Conservation (phyloP, 176 grass and related monocot genomes). For the Ensete ventricosum region DNA sequence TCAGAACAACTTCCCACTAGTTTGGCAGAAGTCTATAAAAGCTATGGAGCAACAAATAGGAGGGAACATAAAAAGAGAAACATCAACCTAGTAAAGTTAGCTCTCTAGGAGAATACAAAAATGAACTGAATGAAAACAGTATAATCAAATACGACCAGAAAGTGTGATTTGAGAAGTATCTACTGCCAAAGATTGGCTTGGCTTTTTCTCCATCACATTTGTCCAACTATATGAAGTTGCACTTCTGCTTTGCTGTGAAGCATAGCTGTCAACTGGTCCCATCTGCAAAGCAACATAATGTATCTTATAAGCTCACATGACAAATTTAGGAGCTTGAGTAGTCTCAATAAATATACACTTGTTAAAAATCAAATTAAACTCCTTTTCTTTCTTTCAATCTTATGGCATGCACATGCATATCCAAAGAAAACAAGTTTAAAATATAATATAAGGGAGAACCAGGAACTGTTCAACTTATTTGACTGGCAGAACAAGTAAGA, state of each 20-base stretch:
- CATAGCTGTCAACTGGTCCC: constrained; percentile 63
- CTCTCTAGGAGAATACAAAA: background rate
- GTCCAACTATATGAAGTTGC: constrained; percentile 70
- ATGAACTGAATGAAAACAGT: constrained; percentile 7
- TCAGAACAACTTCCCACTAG: too few species aligned
- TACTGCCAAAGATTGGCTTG: constrained; percentile 25
- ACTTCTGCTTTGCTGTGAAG: constrained; percentile 65
- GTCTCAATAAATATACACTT: background rate
- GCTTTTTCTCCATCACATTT: constrained; percentile 50
- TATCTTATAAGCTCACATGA: constrained; percentile 27
- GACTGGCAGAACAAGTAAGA: too few species aligned
- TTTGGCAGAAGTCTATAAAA: too few species aligned
- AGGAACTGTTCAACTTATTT: background rate
- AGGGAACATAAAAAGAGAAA: background rate
- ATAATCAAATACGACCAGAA: constrained; percentile 15
- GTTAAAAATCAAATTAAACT: background rate
- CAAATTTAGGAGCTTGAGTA: background rate
- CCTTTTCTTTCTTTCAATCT: background rate
- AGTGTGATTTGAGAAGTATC: constrained; percentile 35
- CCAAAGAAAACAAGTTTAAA: background rate
- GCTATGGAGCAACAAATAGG: too few species aligned
- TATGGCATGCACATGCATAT: background rate
- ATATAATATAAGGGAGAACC: background rate
- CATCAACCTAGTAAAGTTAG: background rate
- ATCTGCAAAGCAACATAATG: constrained; percentile 41